A percentile compares a stretch with the other conserved stretches of the same genome.
These are phyloP conservation scores for Penicillium herquei DNA, from an alignment of 495 filamentous ascomycete species.

Conservation along the genomic window DNA sequence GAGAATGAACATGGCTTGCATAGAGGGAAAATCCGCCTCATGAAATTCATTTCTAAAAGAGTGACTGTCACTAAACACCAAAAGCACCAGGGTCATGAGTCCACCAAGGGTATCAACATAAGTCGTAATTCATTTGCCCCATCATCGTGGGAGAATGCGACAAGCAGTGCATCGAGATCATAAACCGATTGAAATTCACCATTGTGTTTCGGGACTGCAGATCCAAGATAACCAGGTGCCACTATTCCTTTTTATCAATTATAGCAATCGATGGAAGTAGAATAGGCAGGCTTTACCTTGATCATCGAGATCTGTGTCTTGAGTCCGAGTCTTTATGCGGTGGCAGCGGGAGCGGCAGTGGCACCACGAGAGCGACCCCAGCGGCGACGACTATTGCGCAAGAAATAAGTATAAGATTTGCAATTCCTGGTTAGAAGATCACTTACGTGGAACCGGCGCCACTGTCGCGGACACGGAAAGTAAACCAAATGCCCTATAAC, in stretches of 20 bases:
- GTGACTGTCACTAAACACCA: constrained; percentile 13
- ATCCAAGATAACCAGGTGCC: neutral
- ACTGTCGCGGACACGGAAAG: constrained; percentile 26
- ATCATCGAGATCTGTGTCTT: neutral
- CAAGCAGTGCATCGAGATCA: constrained; percentile 11
- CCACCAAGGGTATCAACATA: constrained; percentile 30
- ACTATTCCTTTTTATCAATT: neutral
- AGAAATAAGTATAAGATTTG: constrained; percentile 2
- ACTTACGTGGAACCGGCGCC: constrained; percentile 11
- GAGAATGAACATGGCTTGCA: neutral
- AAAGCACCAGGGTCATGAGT: constrained; percentile 14
- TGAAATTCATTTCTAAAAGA: constrained; percentile 6
- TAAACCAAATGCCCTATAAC: constrained; percentile 42
- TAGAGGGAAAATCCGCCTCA: neutral
- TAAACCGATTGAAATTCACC: constrained; percentile 8
- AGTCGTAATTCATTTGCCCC: constrained; percentile 26
- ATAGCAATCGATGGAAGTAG: neutral
- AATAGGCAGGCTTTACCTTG: neutral
- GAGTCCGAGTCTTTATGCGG: neutral
- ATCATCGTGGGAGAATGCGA: constrained; percentile 19
- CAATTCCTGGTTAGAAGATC: neutral
- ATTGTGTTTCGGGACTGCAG: neutral
- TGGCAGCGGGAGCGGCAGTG: neutral
- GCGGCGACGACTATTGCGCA: constrained; percentile 15
- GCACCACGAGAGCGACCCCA: constrained; percentile 17